Evolutionary conservation across 2,329 filamentous ascomycete species (phyloP), one percentile per base, ranked within the genome.

Genomic region (Nemania bipapillata): DNA sequence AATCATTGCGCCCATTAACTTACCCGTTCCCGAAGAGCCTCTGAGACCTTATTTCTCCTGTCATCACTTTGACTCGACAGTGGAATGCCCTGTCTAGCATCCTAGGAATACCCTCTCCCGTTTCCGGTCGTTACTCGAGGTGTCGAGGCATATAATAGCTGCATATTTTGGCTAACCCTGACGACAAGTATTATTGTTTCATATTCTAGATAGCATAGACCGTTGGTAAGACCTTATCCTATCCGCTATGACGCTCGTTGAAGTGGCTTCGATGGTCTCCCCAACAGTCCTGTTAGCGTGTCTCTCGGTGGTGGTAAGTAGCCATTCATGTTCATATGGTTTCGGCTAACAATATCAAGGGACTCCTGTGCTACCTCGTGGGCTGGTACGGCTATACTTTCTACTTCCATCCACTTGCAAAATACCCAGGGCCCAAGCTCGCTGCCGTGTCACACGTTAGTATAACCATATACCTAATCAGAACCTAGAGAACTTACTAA

Each of bases 341-440:
- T 35, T 22, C 7, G 22, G 37, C 58, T 70, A 47, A 70, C 30
- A 45, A 52, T 2, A 28, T 9, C 4, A 12, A 70, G 68, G 68
- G 66, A 17, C 26, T 54, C n/a, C 24, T 64, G 15, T 63, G 54
- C 12, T 71, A 70, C 42, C 5, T 61, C 26, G 0, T 76, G n/a
- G 65, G 63, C 11, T 71, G 70, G 72, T 68, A 66, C 49, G 58
- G 75, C 15, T 77, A 77, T 49, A 68, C 30, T 24, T 40, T 77
- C 28, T 75, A 73, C 58, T 74, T 76, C 52, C 76, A 77, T 47
- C 74, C 75, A 3, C 63, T 77, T 4, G 70, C 75, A n/a, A 74
- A 73, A 53, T 77, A 74, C 45, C 76, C 75, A 0, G 76, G 76
- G 1, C 76, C 76, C 11, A 74, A 63, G 32, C 7, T 73, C 9